Percentiles rank a stretch among this genome's conserved stretches.
These are phyloP conservation scores for Flaveria trinervia DNA, from an alignment of 129 eudicot genomes.

Conservation along the genomic window DNA sequence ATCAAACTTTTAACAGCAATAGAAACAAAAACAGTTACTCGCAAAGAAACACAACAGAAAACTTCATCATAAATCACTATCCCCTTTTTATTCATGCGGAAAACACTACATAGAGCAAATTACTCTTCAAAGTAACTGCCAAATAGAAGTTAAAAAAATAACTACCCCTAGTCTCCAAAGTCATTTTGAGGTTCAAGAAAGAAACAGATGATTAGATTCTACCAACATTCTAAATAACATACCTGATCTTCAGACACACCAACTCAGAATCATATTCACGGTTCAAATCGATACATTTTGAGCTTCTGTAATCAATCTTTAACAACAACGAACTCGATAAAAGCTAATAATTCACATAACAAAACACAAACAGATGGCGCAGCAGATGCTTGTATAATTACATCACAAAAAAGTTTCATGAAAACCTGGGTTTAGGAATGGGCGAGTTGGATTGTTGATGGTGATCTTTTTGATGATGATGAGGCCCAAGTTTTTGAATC, in stretches of 20 bases:
- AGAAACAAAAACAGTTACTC: too few species aligned
- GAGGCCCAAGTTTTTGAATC: constrained; percentile 73
- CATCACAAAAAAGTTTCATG: constrained; percentile 40
- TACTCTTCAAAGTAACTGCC: too few species aligned
- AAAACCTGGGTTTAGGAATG: constrained; percentile 69
- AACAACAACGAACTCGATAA: constrained; percentile 32
- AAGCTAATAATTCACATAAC: constrained; percentile 41
- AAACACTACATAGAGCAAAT: too few species aligned
- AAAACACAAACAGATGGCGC: constrained; percentile 10
- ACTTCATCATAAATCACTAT: too few species aligned
- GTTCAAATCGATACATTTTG: neutral
- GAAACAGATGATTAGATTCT: neutral
- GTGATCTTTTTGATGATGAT: constrained; percentile 39
- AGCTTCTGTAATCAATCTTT: constrained; percentile 28
- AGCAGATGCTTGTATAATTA: constrained; percentile 35
- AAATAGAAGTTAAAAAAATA: too few species aligned
- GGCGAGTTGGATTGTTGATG: constrained; percentile 30
- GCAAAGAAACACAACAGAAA: too few species aligned
- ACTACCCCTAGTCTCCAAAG: too few species aligned
- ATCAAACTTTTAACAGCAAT: too few species aligned
- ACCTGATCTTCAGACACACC: neutral
- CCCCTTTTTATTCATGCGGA: too few species aligned
- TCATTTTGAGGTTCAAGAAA: too few species aligned
- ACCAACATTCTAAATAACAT: neutral
- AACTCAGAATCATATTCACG: constrained; percentile 9